Evolutionary conservation across 2,329 filamentous ascomycete species (phyloP).

Genomic region (Xenoacremonium recifei): DNA sequence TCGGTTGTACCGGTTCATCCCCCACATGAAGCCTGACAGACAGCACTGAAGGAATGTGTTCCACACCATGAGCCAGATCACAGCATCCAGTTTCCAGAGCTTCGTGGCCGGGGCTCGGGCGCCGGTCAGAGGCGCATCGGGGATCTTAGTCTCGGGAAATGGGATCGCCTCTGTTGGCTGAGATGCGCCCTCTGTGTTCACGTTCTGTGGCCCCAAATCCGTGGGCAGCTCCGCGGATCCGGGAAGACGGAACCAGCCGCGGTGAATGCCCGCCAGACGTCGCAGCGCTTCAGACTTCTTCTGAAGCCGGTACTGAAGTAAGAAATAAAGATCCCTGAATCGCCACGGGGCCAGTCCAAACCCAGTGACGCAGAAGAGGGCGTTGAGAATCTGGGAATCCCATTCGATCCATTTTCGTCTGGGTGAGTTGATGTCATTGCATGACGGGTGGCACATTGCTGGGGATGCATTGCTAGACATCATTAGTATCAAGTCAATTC

Average conservation of each 20-base stretch:
- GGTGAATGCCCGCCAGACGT: conserved; percentile 70
- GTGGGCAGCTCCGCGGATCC: conserved; percentile 60
- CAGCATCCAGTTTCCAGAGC: conserved; percentile 75
- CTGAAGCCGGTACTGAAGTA: conserved; percentile 61
- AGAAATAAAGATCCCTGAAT: conserved; percentile 74
- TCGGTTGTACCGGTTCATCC: conserved; percentile 68
- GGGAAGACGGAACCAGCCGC: conserved; percentile 71
- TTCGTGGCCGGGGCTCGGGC: conserved; percentile 64
- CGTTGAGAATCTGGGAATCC: conserved; percentile 76
- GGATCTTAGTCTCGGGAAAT: conserved; percentile 60
- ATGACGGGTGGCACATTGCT: conserved; percentile 69
- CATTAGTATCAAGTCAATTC: not conserved
- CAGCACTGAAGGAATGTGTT: conserved; percentile 77
- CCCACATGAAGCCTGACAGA: conserved; percentile 82
- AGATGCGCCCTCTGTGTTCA: conserved; percentile 42
- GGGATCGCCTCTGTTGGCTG: conserved; percentile 45
- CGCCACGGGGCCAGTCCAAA: conserved; percentile 85
- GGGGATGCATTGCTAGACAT: conserved; percentile 41
- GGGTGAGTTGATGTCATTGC: conserved; percentile 71
- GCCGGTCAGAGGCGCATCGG: conserved; percentile 69
- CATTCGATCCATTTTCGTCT: conserved; percentile 84
- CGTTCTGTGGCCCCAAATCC: conserved; percentile 51
- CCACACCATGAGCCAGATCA: conserved; percentile 74
- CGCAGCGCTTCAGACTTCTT: conserved; percentile 58
- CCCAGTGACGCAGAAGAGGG: conserved; percentile 81